Percentiles rank a stretch among this genome's conserved stretches.
Evolutionary conservation across 352 stramenopile genomes (phyloP).

Genomic region (Globisporangium camurandrum): DNA sequence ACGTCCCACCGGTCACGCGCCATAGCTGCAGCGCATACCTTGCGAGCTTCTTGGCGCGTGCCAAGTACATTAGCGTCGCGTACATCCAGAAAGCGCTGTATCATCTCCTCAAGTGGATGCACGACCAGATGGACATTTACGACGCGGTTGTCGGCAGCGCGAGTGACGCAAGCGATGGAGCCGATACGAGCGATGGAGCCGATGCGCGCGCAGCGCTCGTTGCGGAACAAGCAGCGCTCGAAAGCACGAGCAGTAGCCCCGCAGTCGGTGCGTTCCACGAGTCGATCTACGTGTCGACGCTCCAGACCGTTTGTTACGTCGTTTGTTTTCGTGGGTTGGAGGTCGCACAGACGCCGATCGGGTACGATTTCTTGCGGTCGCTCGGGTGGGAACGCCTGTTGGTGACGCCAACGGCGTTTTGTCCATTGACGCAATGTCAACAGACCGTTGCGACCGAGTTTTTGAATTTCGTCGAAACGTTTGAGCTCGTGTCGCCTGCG

Average conservation of each 20-base stretch:
- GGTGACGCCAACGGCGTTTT: conserved; percentile 48
- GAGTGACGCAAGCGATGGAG: conserved; percentile 11
- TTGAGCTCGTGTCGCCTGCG: conserved; percentile 68
- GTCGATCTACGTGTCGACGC: conserved; percentile 69
- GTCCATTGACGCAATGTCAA: conserved; percentile 68
- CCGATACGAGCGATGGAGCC: background rate
- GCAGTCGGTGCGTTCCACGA: conserved; percentile 38
- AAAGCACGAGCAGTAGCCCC: conserved; percentile 6
- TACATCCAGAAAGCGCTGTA: conserved; percentile 92
- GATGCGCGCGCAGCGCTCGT: conserved; percentile 3
- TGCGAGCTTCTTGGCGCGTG: conserved; percentile 93
- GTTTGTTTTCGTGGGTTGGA: conserved; percentile 94
- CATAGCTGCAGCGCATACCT: conserved; percentile 94
- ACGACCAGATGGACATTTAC: conserved; percentile 91
- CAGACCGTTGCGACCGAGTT: conserved; percentile 78
- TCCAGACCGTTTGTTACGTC: conserved; percentile 97
- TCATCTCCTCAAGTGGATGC: conserved; percentile 91
- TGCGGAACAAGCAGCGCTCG: conserved; percentile 15
- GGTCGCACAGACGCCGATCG: conserved; percentile 58
- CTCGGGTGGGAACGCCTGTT: conserved; percentile 78
- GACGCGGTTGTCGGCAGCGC: conserved; percentile 28
- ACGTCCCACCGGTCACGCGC: conserved; percentile 82
- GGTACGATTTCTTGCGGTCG: conserved; percentile 74
- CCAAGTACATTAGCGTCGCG: conserved; percentile 89
- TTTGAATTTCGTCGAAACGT: conserved; percentile 69